phyloP scores from a whole-genome alignment of 306 rosid species.

The Boehmeria nivea region DNA sequence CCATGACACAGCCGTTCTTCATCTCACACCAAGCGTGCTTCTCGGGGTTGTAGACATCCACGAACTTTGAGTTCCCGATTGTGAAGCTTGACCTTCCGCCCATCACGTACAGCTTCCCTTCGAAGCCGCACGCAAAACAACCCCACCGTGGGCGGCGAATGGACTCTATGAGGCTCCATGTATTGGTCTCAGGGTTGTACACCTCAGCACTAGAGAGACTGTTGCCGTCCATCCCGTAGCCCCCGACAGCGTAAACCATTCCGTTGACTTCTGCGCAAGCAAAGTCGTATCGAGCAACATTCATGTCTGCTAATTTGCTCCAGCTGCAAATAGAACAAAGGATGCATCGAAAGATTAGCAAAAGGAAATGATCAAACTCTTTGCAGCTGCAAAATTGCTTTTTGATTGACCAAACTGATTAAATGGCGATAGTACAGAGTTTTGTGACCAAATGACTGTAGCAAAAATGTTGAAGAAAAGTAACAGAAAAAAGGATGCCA shows the following conservation, averaged over 20 bases:
- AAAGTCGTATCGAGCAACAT: constrained; percentile 74
- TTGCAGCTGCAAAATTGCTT: background rate
- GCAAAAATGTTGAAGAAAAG: no score
- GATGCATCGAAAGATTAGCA: constrained; percentile 10
- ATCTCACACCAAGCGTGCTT: constrained; percentile 70
- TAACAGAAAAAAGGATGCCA: no score
- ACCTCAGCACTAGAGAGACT: constrained; percentile 81
- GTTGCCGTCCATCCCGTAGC: constrained; percentile 55
- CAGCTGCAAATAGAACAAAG: constrained; percentile 54
- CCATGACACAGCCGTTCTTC: constrained; percentile 98
- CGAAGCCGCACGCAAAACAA: constrained; percentile 85
- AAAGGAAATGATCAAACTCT: background rate
- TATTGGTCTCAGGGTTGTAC: constrained; percentile 56
- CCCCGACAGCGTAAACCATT: constrained; percentile 83
- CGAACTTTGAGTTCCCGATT: constrained; percentile 82
- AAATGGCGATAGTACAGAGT: no score
- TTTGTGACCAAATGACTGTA: no score
- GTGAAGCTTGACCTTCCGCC: constrained; percentile 96
- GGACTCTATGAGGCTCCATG: constrained; percentile 71
- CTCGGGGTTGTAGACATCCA: constrained; percentile 72
- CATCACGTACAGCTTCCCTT: constrained; percentile 91
- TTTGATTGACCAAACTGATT: no score
- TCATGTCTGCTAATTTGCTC: constrained; percentile 57
- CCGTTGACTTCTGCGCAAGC: constrained; percentile 85
- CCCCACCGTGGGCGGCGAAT: constrained; percentile 95